Evolutionary conservation across 75 land plant species (phyloP), one percentile per base, ranked within the genome.

Genomic region (Cunninghamia lanceolata): DNA sequence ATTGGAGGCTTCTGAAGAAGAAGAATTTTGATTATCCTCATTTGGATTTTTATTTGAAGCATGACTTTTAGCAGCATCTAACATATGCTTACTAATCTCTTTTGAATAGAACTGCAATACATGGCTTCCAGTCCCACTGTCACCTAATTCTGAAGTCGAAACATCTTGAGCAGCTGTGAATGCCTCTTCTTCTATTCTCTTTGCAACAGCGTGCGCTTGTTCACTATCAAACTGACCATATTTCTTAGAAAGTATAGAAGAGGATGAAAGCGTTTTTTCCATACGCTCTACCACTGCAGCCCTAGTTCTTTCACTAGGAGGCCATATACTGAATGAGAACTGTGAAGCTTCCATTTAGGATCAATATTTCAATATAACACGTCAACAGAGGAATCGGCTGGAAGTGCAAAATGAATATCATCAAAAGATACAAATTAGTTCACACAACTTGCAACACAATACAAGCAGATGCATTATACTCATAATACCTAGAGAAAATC

Each of bases 251-350:
- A 94, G 90, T 17, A 91, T 87, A 59, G 92, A 92, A 25, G 89
- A 88, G 4, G 91, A 82, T 46, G 97, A 79, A 16, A 96, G 94
- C 83, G 89, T 94, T 78, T 91, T 87, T 85, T 91, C 88, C 84
- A 96, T 92, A 87, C 94, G 93, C 36, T 86, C 86, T n/a, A 88
- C 83, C 74, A 96, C 93, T 52, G 96, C 94, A 85, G 89, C 94
- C 43, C 97, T 92, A 4, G 97, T 96, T 70, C 93, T 93, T 87
- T 94, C 90, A 71, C 90, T 88, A 14, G 97, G 97, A 14, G 97
- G 97, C 97, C 97, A 96, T 74, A 96, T 87, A 87, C 85, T 93
- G 89, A 92, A 86, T 21, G 88, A 47, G 46, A 71, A n/a, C 13
- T 15, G 28, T n/a, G 77, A 68, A 40, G 28, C 73, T 43, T 38